Evolutionary conservation across 352 stramenopile species (phyloP).

Genomic region (Pilasporangium apinafurcum): DNA sequence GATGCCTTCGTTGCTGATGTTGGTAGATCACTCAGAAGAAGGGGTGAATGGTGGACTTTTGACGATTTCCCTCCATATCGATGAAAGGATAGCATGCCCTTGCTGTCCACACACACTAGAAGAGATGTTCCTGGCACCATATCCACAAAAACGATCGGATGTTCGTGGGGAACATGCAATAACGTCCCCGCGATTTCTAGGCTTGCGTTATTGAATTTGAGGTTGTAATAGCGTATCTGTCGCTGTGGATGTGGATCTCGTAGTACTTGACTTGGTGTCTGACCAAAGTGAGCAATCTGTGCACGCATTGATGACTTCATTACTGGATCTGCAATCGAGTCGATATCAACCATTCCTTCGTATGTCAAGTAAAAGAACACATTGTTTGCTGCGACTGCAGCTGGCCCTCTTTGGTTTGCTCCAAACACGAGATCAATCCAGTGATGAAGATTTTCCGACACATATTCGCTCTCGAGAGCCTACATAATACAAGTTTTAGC

Average conservation of each 20-base stretch:
- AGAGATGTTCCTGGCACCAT: conserved; percentile 33
- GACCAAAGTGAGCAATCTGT: conserved; percentile 98
- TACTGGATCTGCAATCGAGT: conserved; percentile 91
- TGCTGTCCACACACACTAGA: conserved; percentile 66
- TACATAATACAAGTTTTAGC: conserved; percentile 8
- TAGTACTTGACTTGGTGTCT: conserved; percentile 97
- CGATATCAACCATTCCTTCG: conserved; percentile 96
- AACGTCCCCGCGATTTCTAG: conserved; percentile 9
- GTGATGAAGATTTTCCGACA: conserved; percentile 79
- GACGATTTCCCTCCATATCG: conserved; percentile 45
- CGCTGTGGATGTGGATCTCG: conserved; percentile 74
- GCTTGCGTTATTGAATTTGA: not conserved
- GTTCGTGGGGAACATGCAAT: conserved; percentile 51
- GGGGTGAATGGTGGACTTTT: conserved; percentile 45
- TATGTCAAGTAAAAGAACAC: conserved; percentile 99
- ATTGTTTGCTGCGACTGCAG: conserved; percentile 93
- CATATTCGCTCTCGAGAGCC: conserved; percentile 84
- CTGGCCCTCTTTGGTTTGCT: conserved; percentile 58
- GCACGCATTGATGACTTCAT: conserved; percentile 92
- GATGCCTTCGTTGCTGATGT: conserved; percentile 29
- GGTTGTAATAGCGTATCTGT: not conserved
- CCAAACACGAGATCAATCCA: conserved; percentile 88
- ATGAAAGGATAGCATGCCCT: conserved; percentile 64
- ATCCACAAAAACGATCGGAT: conserved; percentile 45
- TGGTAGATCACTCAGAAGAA: conserved; percentile 40